Evolutionary conservation across 73 alveolate genomes (phyloP).

Genomic region (Symbiodinium natans): DNA sequence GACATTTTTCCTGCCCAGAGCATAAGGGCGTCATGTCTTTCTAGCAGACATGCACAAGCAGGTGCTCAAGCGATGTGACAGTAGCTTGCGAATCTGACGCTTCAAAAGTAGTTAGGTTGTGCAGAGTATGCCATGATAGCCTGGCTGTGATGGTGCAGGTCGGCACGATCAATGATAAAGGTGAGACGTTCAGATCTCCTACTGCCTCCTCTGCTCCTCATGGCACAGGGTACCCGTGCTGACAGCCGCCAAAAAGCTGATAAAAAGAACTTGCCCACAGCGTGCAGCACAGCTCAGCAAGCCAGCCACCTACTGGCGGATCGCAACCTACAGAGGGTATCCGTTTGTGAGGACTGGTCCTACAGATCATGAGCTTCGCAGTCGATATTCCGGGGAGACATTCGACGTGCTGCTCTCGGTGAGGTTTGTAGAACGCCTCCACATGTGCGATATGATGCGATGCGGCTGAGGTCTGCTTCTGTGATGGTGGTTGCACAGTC

Average conservation of each 20-base stretch:
- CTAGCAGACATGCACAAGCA: background rate
- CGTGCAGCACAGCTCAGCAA: too few relatives aligned
- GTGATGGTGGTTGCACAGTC: constrained; percentile 45
- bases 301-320: too few relatives aligned
- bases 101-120: background rate
- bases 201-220: background rate
- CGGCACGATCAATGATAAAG: too few relatives aligned
- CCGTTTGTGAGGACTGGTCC: constrained; percentile 53
- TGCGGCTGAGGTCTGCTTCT: constrained; percentile 57
- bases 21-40: background rate
- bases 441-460: background rate
- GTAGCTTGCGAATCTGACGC: background rate
- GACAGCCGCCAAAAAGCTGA: background rate
- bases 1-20: constrained; percentile 8
- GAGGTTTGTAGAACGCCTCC: too few relatives aligned
- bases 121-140: background rate
- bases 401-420: constrained; percentile 20
- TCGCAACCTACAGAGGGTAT: too few relatives aligned
- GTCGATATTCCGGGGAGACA: constrained; percentile 76
- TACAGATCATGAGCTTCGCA: constrained; percentile 81
- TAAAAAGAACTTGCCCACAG: too few relatives aligned
- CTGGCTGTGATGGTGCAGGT: background rate
- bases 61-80: background rate
- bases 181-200: background rate
- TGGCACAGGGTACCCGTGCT: background rate